Conservation (phyloP, 2,329 filamentous ascomycete species). For the Fusarium temperatum region DNA sequence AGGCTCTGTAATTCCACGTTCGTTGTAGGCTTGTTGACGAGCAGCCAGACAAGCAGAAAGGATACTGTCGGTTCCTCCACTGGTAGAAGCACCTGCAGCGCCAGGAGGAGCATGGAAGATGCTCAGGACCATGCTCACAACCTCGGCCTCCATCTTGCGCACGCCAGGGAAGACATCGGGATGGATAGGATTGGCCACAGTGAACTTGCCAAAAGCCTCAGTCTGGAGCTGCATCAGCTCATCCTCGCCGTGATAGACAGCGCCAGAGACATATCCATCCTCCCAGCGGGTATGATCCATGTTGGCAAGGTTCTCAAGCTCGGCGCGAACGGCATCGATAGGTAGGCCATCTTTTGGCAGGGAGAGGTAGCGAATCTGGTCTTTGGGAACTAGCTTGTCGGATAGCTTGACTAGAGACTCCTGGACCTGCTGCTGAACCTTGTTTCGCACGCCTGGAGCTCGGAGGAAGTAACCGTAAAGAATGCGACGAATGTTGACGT, state of each 20-base stretch:
- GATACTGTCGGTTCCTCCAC: conserved; percentile 95
- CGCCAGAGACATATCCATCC: conserved; percentile 91
- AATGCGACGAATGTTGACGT: conserved; percentile 74
- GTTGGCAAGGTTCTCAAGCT: conserved; percentile 79
- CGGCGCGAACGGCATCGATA: conserved; percentile 78
- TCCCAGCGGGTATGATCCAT: conserved; percentile 98
- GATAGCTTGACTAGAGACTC: conserved; percentile 84
- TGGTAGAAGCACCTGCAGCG: conserved; percentile 88
- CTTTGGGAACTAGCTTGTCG: conserved; percentile 80
- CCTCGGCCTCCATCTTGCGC: conserved; percentile 98
- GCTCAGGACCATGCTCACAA: conserved; percentile 92
- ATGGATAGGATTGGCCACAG: conserved; percentile 95
- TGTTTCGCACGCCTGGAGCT: conserved; percentile 83
- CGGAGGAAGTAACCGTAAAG: conserved; percentile 87
- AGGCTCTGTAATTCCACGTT: conserved; percentile 88
- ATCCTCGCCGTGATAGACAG: conserved; percentile 93
- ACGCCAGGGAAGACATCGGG: conserved; percentile 98
- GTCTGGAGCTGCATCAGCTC: conserved; percentile 85
- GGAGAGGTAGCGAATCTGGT: conserved; percentile 75
- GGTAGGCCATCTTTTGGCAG: conserved; percentile 87
- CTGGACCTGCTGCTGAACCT: conserved; percentile 85
- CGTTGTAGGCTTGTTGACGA: conserved; percentile 84
- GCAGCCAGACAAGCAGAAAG: conserved; percentile 93
- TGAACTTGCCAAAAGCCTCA: conserved; percentile 93
- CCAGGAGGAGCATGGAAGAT: conserved; percentile 91